Conservation (phyloP, 2,329 filamentous ascomycete genomes). For the Xylariaceae sp. region DNA sequence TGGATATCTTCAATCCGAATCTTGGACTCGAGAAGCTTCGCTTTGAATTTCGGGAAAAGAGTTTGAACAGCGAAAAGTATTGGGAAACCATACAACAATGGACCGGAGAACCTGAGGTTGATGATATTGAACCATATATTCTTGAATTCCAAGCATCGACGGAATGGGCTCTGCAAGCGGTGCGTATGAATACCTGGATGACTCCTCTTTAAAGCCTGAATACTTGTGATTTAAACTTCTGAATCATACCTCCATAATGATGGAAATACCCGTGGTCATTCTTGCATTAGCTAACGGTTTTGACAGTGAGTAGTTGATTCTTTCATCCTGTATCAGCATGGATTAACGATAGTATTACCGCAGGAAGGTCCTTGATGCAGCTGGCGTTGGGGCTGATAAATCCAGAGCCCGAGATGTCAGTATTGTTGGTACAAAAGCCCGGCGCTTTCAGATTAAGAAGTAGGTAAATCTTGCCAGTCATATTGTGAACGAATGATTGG, state of each 20-base stretch:
- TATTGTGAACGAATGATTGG: background rate
- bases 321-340: no score
- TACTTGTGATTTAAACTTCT: no score
- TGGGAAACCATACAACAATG: constrained; percentile 10
- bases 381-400: constrained; percentile 8
- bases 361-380: constrained; percentile 10
- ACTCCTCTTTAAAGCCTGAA: no score
- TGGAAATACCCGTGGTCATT: no score
- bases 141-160: constrained; percentile 7
- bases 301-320: no score
- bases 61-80: constrained; percentile 7
- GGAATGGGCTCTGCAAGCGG: constrained; percentile 10
- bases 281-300: no score
- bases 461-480: background rate
- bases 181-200: no score
- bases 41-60: constrained; percentile 12
- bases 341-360: no score
- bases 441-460: constrained; percentile 15
- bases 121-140: constrained; percentile 11
- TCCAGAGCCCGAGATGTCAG: constrained; percentile 8
- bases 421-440: constrained; percentile 11
- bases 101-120: constrained; percentile 11
- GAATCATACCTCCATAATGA: no score
- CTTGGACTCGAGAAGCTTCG: constrained; percentile 12
- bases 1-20: constrained; percentile 11